Evolutionary conservation across 108 stramenopile genomes (phyloP), one percentile per base, ranked within the genome.

Genomic region (Skeletonema costatum): DNA sequence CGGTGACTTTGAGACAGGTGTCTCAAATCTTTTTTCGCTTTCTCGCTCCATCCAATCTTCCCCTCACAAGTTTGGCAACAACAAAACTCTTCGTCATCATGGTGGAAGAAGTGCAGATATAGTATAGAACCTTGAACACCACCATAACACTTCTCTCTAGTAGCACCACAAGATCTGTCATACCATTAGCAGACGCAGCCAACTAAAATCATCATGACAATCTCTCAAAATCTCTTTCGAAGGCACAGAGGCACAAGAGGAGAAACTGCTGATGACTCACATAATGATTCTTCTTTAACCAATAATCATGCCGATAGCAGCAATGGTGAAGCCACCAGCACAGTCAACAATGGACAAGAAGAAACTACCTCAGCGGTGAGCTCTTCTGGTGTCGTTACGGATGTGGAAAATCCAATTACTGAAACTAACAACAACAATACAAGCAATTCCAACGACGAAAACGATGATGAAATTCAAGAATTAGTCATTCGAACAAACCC

Each of bases 401-500:
- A 56, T 56, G 53, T 56, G 1, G 53, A 56, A 29, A 56, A 56
- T 56, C 53, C 53, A 56, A 9, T 25, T 2, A 29, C 19, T 25
- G 19, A n/a, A 19, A 51, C 5, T 51, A 19, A 25, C 53, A 46
- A 6, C 25, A 21, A 53, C 19, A 25, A 53, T 7, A 25, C 3
- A 10, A 56, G n/a, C 53, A 56, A 25, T 25, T 10, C 21, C 53
- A 29, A 19, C 53, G 17, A 29, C 16, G 25, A 61, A 14, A 36
- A 61, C 36, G 46, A 59, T 13, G 74, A 76, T 9, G 75, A 71
- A 51, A 65, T 76, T 17, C 69, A 76, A 44, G 75, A 76, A 69
- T 29, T 82, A 29, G 66, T 82, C 3, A 75, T 82, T 19, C 81
- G 53, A 75, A 64, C 75, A 48, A 74, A 70, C 38, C 33, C 21